Percentiles rank a stretch among this genome's conserved stretches.
phyloP scores from a whole-genome alignment of 1,284 basidiomycete genomes.

The Coniophora puteana region DNA sequence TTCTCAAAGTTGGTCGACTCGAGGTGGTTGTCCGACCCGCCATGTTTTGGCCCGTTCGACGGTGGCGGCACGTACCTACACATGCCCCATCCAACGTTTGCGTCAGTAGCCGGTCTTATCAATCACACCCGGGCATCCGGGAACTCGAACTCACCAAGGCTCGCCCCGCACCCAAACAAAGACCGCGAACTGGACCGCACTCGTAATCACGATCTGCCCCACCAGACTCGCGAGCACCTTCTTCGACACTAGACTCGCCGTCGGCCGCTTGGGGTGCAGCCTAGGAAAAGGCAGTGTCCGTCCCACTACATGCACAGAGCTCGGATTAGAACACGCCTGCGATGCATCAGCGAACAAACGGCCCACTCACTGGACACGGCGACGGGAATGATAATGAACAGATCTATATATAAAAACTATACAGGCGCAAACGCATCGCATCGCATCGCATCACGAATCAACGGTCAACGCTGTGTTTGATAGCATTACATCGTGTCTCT shows the following conservation, averaged over 20 bases:
- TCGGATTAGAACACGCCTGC: too few species aligned
- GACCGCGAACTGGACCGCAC: slow-evolving; percentile 80
- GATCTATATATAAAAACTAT: slow-evolving; percentile 95
- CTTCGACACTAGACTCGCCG: slow-evolving; percentile 94
- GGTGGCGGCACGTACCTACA: slow-evolving; percentile 64
- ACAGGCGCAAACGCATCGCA: too few species aligned
- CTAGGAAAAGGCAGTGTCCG: slow-evolving; percentile 87
- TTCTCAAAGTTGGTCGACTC: slow-evolving; percentile 95
- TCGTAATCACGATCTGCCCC: slow-evolving; percentile 90
- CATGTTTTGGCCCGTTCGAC: slow-evolving; percentile 49
- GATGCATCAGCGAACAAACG: slow-evolving; percentile 1
- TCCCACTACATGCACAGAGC: slow-evolving; percentile 78
- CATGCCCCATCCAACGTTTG: slow-evolving; percentile 5
- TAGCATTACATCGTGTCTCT: slow-evolving; percentile 15
- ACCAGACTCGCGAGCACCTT: slow-evolving; percentile 93
- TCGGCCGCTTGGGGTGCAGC: slow-evolving; percentile 89
- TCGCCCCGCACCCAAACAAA: slow-evolving; percentile 89
- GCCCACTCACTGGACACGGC: slow-evolving; percentile 83
- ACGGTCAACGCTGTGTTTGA: slow-evolving; percentile 8
- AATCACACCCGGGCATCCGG: neutral
- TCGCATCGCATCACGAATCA: too few species aligned
- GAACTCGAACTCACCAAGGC: slow-evolving; percentile 54
- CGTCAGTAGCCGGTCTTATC: slow-evolving; percentile 6
- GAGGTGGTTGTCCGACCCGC: slow-evolving; percentile 68
- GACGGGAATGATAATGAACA: slow-evolving; percentile 96